These are phyloP conservation scores for Peziza echinospora DNA, from an alignment of 495 filamentous ascomycete genomes.

Conservation along the genomic window DNA sequence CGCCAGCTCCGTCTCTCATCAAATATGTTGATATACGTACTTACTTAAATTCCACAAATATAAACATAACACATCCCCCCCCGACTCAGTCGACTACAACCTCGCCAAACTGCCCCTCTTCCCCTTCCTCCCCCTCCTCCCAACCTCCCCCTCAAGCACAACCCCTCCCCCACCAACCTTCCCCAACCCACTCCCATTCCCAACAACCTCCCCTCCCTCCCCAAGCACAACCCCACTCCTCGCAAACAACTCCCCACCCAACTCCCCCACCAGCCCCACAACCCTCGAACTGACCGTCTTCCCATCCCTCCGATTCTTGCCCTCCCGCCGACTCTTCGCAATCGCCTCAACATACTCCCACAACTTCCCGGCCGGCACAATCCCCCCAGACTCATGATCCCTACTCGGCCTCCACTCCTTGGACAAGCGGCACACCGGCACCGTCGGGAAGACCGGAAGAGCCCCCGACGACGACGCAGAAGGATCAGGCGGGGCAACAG, in stretches of 20 bases:
- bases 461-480: constrained; percentile 1
- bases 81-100: too few species aligned
- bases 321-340: constrained; percentile 59
- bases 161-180: background rate
- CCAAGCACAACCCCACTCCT: constrained; percentile 11
- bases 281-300: constrained; percentile 75
- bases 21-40: too few species aligned
- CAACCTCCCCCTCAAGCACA: background rate
- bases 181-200: background rate
- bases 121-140: background rate
- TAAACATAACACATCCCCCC: too few species aligned
- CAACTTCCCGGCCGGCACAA: constrained; percentile 47
- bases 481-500: constrained; percentile 6
- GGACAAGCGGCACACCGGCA: constrained; percentile 41
- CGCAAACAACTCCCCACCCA: constrained; percentile 30
- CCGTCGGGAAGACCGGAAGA: constrained; percentile 27
- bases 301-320: constrained; percentile 84
- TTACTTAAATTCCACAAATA: too few species aligned
- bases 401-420: constrained; percentile 58
- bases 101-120: too few species aligned
- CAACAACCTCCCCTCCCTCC: background rate
- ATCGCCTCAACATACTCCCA: constrained; percentile 87
- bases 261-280: constrained; percentile 34
- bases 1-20: too few species aligned
- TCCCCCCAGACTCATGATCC: constrained; percentile 34